Evolutionary conservation across 1,284 basidiomycete species (phyloP).

Genomic region (Cutaneotrichosporon cyanovorans): DNA sequence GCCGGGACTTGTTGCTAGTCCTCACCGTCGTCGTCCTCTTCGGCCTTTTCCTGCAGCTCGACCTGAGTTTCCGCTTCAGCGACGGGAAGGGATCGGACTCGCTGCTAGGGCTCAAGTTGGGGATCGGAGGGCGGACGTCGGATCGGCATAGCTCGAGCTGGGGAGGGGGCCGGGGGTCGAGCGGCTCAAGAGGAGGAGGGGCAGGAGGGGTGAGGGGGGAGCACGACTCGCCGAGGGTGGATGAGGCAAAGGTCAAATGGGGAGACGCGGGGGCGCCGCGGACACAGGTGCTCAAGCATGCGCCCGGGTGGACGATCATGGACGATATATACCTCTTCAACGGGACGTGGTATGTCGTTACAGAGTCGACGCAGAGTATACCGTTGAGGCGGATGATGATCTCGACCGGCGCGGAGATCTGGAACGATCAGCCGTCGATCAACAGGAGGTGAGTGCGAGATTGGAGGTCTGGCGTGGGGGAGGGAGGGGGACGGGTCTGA

Average conservation of each 20-base stretch:
- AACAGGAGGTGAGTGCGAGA: constrained; percentile 28
- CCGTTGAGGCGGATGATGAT: constrained; percentile 46
- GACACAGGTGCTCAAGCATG: constrained; percentile 41
- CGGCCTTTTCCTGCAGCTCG: constrained; percentile 39
- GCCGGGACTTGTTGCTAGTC: constrained; percentile 40
- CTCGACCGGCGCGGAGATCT: constrained; percentile 46
- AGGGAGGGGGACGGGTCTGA: no score
- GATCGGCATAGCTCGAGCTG: neutral
- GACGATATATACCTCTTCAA: constrained; percentile 54
- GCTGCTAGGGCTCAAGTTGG: constrained; percentile 29
- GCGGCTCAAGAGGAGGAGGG: neutral
- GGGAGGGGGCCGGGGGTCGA: neutral
- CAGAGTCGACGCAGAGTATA: constrained; percentile 43
- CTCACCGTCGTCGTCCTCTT: constrained; percentile 34
- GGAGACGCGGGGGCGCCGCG: constrained; percentile 30
- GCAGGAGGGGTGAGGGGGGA: no score
- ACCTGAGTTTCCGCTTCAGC: constrained; percentile 34
- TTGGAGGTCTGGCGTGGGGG: no score
- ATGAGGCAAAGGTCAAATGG: constrained; percentile 37
- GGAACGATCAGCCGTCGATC: constrained; percentile 47
- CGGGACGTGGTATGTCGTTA: constrained; percentile 47
- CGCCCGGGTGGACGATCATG: constrained; percentile 66
- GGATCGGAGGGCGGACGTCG: constrained; percentile 22
- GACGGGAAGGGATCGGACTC: constrained; percentile 27
- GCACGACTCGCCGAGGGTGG: neutral